Percentiles rank a stretch among this genome's conserved stretches.
Conservation (phyloP, 768 basidiomycete genomes). For the Psilocybe sp. region DNA sequence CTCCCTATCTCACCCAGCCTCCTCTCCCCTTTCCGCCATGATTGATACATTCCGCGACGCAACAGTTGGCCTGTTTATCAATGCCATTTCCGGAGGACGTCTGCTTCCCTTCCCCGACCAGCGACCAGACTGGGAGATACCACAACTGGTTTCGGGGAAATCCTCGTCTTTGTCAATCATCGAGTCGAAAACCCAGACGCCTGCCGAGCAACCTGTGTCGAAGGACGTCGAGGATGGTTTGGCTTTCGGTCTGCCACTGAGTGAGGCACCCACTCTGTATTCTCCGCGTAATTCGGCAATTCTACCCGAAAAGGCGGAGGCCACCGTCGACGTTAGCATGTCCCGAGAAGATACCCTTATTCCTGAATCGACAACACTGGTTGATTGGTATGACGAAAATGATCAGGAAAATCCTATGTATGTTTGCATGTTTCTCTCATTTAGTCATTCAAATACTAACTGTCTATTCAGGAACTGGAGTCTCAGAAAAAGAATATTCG, state of each 20-base stretch:
- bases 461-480: not conserved
- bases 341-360: not conserved
- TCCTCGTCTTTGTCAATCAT: too few relatives aligned
- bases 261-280: too few relatives aligned
- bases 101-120: not conserved
- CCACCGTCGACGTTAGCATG: not conserved
- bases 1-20: too few relatives aligned
- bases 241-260: too few relatives aligned
- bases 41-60: not conserved
- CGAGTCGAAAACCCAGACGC: too few relatives aligned
- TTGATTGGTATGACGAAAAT: slow-evolving; percentile 4
- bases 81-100: not conserved
- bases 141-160: not conserved
- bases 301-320: too few relatives aligned
- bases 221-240: not conserved
- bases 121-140: not conserved
- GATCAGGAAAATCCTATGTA: slow-evolving; percentile 4
- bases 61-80: not conserved
- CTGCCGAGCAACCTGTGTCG: too few relatives aligned
- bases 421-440: not conserved
- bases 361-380: not conserved
- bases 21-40: not conserved
- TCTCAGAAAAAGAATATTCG: not conserved
- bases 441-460: not conserved
- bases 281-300: too few relatives aligned